A percentile compares a stretch with the other conserved stretches of the same genome.
phyloP scores from a whole-genome alignment of 768 basidiomycete species.

The Amanita fuliginea region DNA sequence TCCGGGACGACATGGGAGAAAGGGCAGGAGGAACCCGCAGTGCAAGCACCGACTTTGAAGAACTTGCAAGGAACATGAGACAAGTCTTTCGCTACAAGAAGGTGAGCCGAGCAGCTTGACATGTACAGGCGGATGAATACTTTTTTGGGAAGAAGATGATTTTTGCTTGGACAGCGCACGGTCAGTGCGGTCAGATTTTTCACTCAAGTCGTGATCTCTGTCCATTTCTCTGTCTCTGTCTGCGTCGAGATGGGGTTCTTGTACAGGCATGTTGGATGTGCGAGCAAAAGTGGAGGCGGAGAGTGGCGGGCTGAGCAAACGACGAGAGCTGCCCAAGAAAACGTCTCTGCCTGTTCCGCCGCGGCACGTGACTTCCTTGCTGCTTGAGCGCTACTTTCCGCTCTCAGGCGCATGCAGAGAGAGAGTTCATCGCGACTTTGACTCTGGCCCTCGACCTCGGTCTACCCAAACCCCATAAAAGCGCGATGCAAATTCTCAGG shows the following conservation, averaged over 20 bases:
- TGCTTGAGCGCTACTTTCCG: too few species aligned
- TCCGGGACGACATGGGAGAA: conserved; percentile 77
- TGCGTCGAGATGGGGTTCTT: conserved; percentile 11
- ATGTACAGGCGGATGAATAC: conserved; percentile 9
- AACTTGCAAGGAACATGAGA: conserved; percentile 98
- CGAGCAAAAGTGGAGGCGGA: neutral
- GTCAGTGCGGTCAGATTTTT: conserved; percentile 15
- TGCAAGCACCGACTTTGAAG: conserved; percentile 90
- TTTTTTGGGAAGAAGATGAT: conserved; percentile 16
- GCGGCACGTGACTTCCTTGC: neutral
- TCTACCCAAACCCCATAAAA: too few species aligned
- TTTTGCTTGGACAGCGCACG: conserved; percentile 18
- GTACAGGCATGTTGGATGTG: conserved; percentile 3
- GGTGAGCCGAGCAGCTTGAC: neutral
- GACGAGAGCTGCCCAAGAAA: conserved; percentile 5
- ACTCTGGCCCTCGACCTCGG: neutral
- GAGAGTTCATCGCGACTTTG: neutral
- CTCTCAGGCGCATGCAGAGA: too few species aligned
- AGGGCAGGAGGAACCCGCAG: conserved; percentile 89
- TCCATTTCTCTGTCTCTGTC: conserved; percentile 18
- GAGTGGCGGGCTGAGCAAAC: conserved; percentile 1
- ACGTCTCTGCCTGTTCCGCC: neutral
- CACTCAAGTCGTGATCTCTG: conserved; percentile 13
- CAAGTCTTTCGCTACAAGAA: conserved; percentile 61
- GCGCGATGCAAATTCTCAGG: too few species aligned